phyloP scores from a whole-genome alignment of 768 basidiomycete genomes.

The Leucogyrophana mollusca region DNA sequence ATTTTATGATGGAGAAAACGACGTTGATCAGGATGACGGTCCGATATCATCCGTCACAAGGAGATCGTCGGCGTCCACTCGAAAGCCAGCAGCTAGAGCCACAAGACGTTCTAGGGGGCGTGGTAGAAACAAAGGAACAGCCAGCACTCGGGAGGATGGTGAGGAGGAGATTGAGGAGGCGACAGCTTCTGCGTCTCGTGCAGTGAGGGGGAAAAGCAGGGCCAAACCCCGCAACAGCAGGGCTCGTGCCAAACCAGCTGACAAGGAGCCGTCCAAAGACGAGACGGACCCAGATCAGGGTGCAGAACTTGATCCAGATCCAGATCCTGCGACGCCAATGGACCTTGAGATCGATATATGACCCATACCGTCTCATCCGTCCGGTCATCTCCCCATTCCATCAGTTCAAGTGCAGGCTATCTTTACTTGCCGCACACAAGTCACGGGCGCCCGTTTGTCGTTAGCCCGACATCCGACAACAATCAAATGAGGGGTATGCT shows the following conservation, averaged over 20 bases:
- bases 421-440: too few species aligned
- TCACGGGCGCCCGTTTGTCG: too few species aligned
- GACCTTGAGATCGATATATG: conserved; percentile 35
- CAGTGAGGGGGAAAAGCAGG: conserved; percentile 31
- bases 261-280: conserved; percentile 24
- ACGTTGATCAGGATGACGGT: conserved; percentile 50
- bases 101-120: conserved; percentile 29
- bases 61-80: conserved; percentile 11
- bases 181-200: conserved; percentile 21
- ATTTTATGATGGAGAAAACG: conserved; percentile 71
- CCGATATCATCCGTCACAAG: conserved; percentile 30
- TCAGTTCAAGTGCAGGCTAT: too few species aligned
- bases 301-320: conserved; percentile 28
- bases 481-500: too few species aligned
- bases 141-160: conserved; percentile 27
- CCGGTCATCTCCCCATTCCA: too few species aligned
- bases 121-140: conserved; percentile 30
- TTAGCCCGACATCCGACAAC: too few species aligned
- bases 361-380: too few species aligned
- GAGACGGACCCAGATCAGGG: conserved; percentile 26
- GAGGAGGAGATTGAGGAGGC: conserved; percentile 40
- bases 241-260: conserved; percentile 16
- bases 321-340: conserved; percentile 35
- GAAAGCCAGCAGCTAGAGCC: conserved; percentile 20
- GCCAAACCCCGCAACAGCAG: conserved; percentile 17